phyloP scores from a whole-genome alignment of 768 basidiomycete genomes.

The Clavulina sp. region DNA sequence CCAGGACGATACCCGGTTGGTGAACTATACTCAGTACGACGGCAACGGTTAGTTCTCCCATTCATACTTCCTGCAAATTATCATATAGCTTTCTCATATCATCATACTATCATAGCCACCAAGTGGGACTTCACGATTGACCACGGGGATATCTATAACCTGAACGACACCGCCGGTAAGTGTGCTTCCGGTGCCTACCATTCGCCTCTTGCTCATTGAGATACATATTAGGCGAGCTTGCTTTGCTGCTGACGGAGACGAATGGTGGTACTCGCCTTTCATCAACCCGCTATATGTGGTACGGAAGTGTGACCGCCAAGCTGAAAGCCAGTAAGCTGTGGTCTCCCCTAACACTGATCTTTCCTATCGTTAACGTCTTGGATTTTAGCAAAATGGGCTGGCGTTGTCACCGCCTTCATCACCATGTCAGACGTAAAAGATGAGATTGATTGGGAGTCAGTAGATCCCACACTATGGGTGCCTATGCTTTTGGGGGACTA shows the following conservation, averaged over 20 bases:
- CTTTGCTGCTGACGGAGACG: slow-evolving; percentile 43
- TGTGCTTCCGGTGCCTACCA: neutral
- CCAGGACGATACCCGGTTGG: slow-evolving; percentile 44
- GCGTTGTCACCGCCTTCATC: slow-evolving; percentile 53
- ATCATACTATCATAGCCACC: neutral
- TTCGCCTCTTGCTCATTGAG: neutral
- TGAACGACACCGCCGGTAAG: slow-evolving; percentile 37
- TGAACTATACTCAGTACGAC: slow-evolving; percentile 50
- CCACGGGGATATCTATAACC: slow-evolving; percentile 46
- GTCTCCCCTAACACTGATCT: no score
- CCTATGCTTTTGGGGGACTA: neutral
- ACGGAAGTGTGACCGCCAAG: slow-evolving; percentile 53
- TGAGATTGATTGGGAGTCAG: slow-evolving; percentile 76
- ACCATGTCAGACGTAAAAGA: slow-evolving; percentile 18
- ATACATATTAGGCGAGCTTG: slow-evolving; percentile 29
- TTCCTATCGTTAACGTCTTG: no score
- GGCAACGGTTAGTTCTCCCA: slow-evolving; percentile 43
- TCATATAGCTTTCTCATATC: slow-evolving; percentile 22
- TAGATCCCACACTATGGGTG: slow-evolving; percentile 5
- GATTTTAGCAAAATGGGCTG: slow-evolving; percentile 63
- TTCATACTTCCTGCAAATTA: slow-evolving; percentile 43
- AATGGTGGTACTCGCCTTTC: slow-evolving; percentile 67
- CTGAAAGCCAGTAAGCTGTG: slow-evolving; percentile 69
- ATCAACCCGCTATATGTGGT: slow-evolving; percentile 67
- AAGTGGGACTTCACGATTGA: slow-evolving; percentile 23